phyloP scores from a whole-genome alignment of 108 stramenopile genomes.

The Skeletonema costatum region DNA sequence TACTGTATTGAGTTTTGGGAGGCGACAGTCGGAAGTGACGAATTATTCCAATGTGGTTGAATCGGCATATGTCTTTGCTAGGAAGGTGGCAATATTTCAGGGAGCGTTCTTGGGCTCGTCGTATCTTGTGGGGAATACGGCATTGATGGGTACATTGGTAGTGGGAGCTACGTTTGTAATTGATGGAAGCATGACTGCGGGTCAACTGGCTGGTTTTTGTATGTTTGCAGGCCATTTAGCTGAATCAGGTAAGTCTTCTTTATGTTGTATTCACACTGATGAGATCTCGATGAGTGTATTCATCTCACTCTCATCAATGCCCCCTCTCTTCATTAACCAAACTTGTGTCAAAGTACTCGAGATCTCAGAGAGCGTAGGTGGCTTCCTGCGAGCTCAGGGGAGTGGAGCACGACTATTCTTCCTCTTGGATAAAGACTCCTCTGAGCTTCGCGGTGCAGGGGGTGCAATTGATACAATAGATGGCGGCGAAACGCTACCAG shows the following conservation, averaged over 20 bases:
- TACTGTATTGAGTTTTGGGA: conserved; percentile 44
- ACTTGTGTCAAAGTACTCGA: conserved; percentile 4
- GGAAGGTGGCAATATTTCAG: conserved; percentile 39
- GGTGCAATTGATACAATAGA: background rate
- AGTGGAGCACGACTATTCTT: conserved; percentile 43
- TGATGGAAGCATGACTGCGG: conserved; percentile 36
- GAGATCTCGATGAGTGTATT: too few relatives aligned
- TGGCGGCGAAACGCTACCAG: conserved; percentile 12
- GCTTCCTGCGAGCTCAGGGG: conserved; percentile 43
- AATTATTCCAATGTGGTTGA: conserved; percentile 45
- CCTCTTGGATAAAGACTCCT: conserved; percentile 24
- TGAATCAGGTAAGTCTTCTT: conserved; percentile 1
- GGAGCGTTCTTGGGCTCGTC: conserved; percentile 48
- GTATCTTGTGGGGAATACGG: conserved; percentile 36
- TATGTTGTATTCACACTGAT: too few relatives aligned
- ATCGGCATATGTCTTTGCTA: conserved; percentile 43
- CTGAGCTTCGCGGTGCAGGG: background rate
- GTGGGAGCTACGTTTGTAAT: conserved; percentile 31
- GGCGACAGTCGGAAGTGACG: conserved; percentile 13
- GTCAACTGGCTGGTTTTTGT: conserved; percentile 44
- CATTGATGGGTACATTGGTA: conserved; percentile 29
- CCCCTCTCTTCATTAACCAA: too few relatives aligned
- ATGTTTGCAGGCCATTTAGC: conserved; percentile 45
- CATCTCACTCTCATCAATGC: too few relatives aligned
- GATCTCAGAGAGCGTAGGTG: conserved; percentile 29